A percentile compares a stretch with the other conserved stretches of the same genome.
phyloP scores from a whole-genome alignment of 139 green algal genomes.

The Asterochloris erici region DNA sequence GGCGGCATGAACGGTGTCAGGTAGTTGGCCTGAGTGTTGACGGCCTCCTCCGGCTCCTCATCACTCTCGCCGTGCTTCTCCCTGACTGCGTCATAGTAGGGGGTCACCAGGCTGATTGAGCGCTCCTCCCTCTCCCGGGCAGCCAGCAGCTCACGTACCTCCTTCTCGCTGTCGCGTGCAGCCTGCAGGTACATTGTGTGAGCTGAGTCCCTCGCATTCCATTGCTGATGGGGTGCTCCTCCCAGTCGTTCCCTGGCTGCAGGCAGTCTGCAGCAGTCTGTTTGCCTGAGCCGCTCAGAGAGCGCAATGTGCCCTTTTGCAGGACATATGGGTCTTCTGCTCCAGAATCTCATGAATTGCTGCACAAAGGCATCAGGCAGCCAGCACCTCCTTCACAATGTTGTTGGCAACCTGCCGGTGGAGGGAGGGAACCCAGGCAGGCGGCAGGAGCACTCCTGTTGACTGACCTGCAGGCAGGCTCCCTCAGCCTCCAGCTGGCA shows the following conservation, averaged over 20 bases:
- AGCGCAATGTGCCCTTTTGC: too few species aligned
- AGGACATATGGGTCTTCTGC: too few species aligned
- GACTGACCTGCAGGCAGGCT: conserved; percentile 56
- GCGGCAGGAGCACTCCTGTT: too few species aligned
- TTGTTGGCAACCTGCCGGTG: too few species aligned
- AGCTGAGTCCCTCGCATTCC: too few species aligned
- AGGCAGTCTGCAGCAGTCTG: too few species aligned
- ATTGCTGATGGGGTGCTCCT: too few species aligned
- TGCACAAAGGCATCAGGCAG: too few species aligned
- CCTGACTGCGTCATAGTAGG: conserved; percentile 79
- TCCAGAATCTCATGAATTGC: too few species aligned
- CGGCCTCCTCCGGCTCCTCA: conserved; percentile 52
- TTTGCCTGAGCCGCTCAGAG: neutral
- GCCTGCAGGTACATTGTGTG: conserved; percentile 28
- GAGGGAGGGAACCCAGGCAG: too few species aligned
- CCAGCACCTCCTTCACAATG: too few species aligned
- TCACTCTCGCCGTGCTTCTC: conserved; percentile 50
- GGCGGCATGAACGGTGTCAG: conserved; percentile 75
- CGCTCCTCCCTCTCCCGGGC: conserved; percentile 49
- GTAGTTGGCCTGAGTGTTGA: conserved; percentile 65
- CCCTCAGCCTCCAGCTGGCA: conserved; percentile 63
- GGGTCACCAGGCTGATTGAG: conserved; percentile 58
- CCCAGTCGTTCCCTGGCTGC: too few species aligned
- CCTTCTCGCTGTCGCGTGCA: conserved; percentile 72
- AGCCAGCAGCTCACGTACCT: conserved; percentile 63